These are phyloP conservation scores for Micromonas pusilla DNA, from an alignment of 139 green algal species.

Conservation along the genomic window DNA sequence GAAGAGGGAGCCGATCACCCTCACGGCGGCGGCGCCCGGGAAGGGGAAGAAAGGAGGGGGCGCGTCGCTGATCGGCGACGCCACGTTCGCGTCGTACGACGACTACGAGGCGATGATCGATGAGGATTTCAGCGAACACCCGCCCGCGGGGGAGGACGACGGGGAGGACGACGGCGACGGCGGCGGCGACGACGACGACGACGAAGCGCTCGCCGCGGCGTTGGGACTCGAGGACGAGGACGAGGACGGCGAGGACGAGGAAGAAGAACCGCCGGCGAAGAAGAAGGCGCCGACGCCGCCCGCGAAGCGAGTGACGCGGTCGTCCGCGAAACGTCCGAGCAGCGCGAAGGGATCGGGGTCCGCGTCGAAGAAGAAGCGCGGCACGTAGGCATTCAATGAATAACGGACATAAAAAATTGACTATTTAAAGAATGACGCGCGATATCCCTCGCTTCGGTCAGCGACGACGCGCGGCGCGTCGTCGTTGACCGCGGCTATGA, in stretches of 20 bases:
- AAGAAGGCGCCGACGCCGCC: not conserved
- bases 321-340: no score
- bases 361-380: no score
- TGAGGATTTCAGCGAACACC: not conserved
- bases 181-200: conserved; percentile 13
- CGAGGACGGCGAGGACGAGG: conserved; percentile 21
- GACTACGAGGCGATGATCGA: conserved; percentile 21
- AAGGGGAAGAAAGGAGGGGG: not conserved
- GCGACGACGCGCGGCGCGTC: no score
- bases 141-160: not conserved
- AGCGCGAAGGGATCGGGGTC: no score
- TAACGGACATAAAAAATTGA: no score
- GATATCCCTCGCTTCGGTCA: no score
- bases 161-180: not conserved
- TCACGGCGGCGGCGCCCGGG: not conserved
- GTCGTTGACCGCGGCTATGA: no score
- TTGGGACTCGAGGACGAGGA: conserved; percentile 22
- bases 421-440: no score
- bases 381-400: no score
- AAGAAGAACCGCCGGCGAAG: not conserved
- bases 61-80: no score
- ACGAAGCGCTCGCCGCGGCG: not conserved
- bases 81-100: not conserved
- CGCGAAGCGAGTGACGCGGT: no score
- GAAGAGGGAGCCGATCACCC: no score